Evolutionary conservation across 768 basidiomycete species (phyloP).

Genomic region (Phanerochaete carnosa): DNA sequence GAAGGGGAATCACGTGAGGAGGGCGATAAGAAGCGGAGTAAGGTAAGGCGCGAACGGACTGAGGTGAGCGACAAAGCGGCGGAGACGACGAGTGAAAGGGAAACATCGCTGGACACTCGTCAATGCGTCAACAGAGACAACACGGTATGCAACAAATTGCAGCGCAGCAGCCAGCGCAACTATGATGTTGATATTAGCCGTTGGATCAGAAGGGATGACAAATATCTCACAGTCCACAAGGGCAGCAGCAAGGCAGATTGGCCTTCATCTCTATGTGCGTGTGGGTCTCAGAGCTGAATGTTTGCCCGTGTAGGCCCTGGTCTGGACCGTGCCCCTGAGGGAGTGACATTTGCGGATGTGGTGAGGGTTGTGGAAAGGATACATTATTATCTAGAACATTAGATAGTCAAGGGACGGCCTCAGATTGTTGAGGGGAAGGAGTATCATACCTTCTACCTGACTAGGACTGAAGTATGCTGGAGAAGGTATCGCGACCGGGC

Average conservation of each 20-base stretch:
- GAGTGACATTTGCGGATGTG: constrained; percentile 9
- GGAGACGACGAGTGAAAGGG: neutral
- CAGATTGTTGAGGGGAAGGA: neutral
- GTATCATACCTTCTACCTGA: constrained; percentile 1
- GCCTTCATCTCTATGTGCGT: neutral
- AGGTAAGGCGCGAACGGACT: neutral
- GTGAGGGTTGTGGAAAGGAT: constrained; percentile 3
- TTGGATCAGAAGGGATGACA: neutral
- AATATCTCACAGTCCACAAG: constrained; percentile 6
- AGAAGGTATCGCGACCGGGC: neutral
- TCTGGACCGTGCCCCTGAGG: neutral
- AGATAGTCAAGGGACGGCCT: neutral
- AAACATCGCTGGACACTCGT: too few relatives aligned
- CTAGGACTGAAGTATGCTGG: constrained; percentile 2
- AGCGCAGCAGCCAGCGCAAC: constrained; percentile 6
- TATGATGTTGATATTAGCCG: neutral
- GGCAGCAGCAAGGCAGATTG: constrained; percentile 3
- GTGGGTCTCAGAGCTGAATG: neutral
- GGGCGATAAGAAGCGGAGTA: neutral
- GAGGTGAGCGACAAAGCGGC: neutral
- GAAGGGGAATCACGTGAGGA: constrained; percentile 7
- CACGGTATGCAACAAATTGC: constrained; percentile 3
- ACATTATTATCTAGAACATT: neutral
- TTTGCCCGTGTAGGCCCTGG: neutral
- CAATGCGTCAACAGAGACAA: constrained; percentile 5